A percentile compares a stretch with the other conserved stretches of the same genome.
Conservation (phyloP, 306 rosid species). For the Astragalus glycyphyllos region DNA sequence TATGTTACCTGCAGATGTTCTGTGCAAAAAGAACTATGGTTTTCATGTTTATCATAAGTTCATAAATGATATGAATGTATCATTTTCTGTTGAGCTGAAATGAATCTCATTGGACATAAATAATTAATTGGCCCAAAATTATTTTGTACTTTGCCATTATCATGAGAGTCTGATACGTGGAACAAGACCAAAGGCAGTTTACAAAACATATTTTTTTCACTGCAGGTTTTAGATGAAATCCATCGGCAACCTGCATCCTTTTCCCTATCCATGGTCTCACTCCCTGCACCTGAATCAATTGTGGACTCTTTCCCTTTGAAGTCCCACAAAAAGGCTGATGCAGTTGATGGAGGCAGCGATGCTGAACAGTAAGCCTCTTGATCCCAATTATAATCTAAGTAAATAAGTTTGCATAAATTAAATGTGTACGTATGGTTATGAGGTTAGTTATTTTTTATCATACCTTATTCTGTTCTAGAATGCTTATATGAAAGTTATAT, state of each 20-base stretch:
- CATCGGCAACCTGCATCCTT: slow-evolving; percentile 86
- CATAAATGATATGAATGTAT: slow-evolving; percentile 8
- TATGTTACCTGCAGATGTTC: slow-evolving; percentile 29
- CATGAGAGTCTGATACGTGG: slow-evolving; percentile 26
- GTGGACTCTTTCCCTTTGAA: slow-evolving; percentile 90
- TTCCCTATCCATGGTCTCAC: slow-evolving; percentile 84
- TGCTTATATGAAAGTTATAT: background rate
- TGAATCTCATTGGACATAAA: background rate
- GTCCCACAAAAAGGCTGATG: slow-evolving; percentile 67
- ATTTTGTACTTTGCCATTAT: slow-evolving; percentile 10
- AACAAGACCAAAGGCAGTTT: slow-evolving; percentile 37
- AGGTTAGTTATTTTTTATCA: slow-evolving; percentile 7
- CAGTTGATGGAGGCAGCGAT: slow-evolving; percentile 53
- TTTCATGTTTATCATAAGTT: slow-evolving; percentile 18
- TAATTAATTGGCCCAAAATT: slow-evolving; percentile 24
- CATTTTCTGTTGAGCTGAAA: background rate
- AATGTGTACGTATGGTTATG: slow-evolving; percentile 9
- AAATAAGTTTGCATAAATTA: background rate
- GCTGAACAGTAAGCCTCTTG: slow-evolving; percentile 72
- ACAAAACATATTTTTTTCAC: slow-evolving; percentile 26
- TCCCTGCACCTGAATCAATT: slow-evolving; percentile 88
- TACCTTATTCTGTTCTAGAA: slow-evolving; percentile 9
- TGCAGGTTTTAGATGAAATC: slow-evolving; percentile 96
- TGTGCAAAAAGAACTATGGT: slow-evolving; percentile 19
- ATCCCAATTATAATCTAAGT: background rate